Evolutionary conservation across 225 moss, liverwort and hornwort genomes (phyloP), one percentile per base, ranked within the genome.

Genomic region (Sphagnum contortum): DNA sequence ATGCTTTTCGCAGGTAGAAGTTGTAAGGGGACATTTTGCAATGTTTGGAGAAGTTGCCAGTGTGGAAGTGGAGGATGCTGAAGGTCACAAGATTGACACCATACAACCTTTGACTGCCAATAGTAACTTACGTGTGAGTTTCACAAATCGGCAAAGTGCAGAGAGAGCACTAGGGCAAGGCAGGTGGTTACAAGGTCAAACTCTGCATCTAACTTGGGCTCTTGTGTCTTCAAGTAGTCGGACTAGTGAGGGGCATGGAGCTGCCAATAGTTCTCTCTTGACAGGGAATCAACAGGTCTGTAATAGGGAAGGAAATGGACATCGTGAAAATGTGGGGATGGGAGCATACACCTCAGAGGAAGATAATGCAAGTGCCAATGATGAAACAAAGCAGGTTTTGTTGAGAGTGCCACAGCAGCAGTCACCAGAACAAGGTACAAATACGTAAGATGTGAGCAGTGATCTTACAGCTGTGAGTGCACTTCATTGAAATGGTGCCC

Each of bases 91-190:
- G 74, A 61, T 80, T 63, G 84, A 77, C 57, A 77, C 63, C 71
- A 75, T 54, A 65, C 79, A 78, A 57, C 67, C 82, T 9, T 76
- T 82, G 61, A 79, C 66, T 74, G 55, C 67, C 57, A 83, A 70
- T 44, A 73, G 66, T 63, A 75, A 69, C 62, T 57, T 91, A 12
- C 80, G 89, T 57, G 86, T 94, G 64, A 91, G 74, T 72, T 94
- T 87, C 77, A 75, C 72, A 49, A 88, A 83, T 48, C 87, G 94
- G 48, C 82, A 91, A 48, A 80, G 82, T 74, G 94, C 94, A 57
- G 94, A 94, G 78, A 89, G 89, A 78, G 94, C 91, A 29, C 85
- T 87, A 69, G 64, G 66, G 9, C 91, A 88, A 76, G 94, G 94
- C 63, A 88, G 83, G 82, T 89, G 94, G 94, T 77, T 94, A 72